Evolutionary conservation across 208 protist species (phyloP).

Genomic region (Wallacemonas collosoma): DNA sequence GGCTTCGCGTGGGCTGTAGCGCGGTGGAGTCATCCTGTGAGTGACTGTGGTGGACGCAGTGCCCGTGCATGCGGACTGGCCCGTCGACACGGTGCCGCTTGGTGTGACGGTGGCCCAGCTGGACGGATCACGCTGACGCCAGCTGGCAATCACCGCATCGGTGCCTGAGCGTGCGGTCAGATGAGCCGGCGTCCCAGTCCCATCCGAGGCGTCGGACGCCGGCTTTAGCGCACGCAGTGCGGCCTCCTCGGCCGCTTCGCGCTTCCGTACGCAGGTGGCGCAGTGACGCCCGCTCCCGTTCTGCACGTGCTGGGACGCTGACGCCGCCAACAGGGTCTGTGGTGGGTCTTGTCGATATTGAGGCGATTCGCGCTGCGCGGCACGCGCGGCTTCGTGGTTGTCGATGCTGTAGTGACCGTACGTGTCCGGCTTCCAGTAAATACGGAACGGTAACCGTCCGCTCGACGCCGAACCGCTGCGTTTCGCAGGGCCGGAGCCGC

Average conservation of each 20-base stretch:
- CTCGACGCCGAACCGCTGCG: neutral
- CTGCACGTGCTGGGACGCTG: neutral
- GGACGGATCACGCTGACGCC: constrained; percentile 3
- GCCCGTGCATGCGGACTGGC: no score
- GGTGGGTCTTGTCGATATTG: no score
- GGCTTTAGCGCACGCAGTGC: no score
- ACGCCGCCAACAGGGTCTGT: no score
- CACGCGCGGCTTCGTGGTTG: constrained; percentile 5
- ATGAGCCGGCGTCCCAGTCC: no score
- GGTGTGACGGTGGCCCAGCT: neutral
- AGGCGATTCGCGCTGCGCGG: neutral
- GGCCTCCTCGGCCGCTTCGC: neutral
- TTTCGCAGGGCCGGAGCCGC: neutral
- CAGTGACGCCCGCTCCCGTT: neutral
- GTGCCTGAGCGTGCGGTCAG: neutral
- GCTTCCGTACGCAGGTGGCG: neutral
- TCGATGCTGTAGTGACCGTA: constrained; percentile 15
- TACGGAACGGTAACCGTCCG: constrained; percentile 6
- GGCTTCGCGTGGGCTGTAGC: constrained; percentile 2
- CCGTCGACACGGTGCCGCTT: neutral
- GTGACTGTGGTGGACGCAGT: neutral
- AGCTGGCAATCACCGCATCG: neutral
- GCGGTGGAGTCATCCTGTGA: neutral
- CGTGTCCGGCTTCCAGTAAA: constrained; percentile 11
- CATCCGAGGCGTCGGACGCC: no score